phyloP scores from a whole-genome alignment of 345 rosid genomes.

The Euphorbia tirucalli region DNA sequence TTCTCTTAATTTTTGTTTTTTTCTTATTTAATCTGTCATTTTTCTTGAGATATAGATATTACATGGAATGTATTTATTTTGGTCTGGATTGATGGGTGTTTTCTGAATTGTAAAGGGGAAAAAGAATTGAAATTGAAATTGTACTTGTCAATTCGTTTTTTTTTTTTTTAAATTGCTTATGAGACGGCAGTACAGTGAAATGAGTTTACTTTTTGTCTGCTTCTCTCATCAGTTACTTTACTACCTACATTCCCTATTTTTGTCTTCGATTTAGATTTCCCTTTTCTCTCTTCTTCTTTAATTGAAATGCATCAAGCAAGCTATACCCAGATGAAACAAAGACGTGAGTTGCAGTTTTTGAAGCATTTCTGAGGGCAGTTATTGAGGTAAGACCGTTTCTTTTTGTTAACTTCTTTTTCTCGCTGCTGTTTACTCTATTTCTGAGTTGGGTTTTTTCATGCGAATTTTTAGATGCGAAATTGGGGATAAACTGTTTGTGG shows the following conservation, averaged over 20 bases:
- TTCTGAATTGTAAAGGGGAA: no score
- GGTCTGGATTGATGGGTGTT: no score
- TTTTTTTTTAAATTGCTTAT: neutral
- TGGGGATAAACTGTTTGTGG: conserved; percentile 30
- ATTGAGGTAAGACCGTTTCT: conserved; percentile 29
- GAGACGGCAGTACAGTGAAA: conserved; percentile 36
- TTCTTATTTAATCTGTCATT: conserved; percentile 28
- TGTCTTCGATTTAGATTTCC: conserved; percentile 32
- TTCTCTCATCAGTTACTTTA: conserved; percentile 26
- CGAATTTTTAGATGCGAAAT: conserved; percentile 31
- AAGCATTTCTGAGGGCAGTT: conserved; percentile 28
- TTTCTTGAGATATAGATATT: conserved; percentile 26
- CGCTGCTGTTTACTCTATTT: conserved; percentile 4
- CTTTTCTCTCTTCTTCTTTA: conserved; percentile 8
- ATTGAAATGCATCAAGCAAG: conserved; percentile 18
- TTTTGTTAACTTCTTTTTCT: conserved; percentile 10
- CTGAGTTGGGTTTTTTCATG: conserved; percentile 12
- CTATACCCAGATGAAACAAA: conserved; percentile 34
- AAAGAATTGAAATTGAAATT: no score
- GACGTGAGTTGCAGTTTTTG: conserved; percentile 26
- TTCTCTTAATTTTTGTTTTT: conserved; percentile 11
- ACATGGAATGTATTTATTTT: no score
- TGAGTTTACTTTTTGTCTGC: conserved; percentile 42
- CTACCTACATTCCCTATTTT: conserved; percentile 31
- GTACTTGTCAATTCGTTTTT: no score